These are phyloP conservation scores for Geopyxis carbonaria DNA, from an alignment of 495 filamentous ascomycete species.

Conservation along the genomic window DNA sequence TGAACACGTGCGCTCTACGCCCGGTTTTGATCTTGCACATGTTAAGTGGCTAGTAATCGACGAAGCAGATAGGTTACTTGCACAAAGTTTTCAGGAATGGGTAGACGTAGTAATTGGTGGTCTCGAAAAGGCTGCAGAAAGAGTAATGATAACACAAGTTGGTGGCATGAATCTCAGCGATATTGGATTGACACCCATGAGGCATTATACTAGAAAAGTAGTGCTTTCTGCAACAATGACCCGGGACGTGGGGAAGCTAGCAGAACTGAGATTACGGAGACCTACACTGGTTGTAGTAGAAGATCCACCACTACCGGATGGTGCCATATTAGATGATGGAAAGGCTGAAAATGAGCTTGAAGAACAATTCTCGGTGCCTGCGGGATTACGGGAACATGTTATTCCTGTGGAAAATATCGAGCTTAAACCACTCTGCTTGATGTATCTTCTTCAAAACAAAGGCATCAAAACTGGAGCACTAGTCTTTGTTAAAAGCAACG, in stretches of 20 bases:
- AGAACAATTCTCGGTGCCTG: constrained; percentile 4
- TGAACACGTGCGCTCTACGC: constrained; percentile 70
- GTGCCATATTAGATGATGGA: constrained; percentile 16
- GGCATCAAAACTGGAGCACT: constrained; percentile 35
- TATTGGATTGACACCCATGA: constrained; percentile 16
- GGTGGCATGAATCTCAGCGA: constrained; percentile 16
- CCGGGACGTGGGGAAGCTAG: constrained; percentile 62
- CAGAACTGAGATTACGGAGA: constrained; percentile 49
- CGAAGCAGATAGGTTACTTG: constrained; percentile 81
- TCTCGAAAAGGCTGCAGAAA: constrained; percentile 27
- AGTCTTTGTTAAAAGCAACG: constrained; percentile 79
- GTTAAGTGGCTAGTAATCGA: constrained; percentile 81
- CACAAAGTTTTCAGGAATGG: constrained; percentile 89
- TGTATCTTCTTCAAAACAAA: constrained; percentile 37
- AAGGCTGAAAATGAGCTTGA: constrained; percentile 2
- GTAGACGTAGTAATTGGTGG: constrained; percentile 51
- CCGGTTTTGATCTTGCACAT: constrained; percentile 56
- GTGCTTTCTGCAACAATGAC: constrained; percentile 84
- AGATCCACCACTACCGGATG: constrained; percentile 25
- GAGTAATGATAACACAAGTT: neutral
- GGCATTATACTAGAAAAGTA: constrained; percentile 17
- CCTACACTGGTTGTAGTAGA: constrained; percentile 66
- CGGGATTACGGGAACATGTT: constrained; percentile 46
- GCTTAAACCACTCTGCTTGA: constrained; percentile 71
- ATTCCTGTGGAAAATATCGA: constrained; percentile 56